phyloP scores from a whole-genome alignment of 1,139 yeast genomes.

The Debaryomyces singareniensis region DNA sequence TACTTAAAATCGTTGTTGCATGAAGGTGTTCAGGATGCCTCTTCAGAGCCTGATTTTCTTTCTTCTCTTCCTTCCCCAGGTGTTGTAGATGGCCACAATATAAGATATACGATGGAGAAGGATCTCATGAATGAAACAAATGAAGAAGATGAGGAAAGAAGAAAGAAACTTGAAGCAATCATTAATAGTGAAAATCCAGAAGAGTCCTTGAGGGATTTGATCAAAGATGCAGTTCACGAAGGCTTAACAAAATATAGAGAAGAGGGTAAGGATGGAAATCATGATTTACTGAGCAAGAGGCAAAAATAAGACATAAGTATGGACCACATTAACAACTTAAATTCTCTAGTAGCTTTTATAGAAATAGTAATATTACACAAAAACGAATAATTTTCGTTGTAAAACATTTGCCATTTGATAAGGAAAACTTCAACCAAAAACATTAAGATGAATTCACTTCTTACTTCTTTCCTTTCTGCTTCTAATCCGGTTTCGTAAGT shows the following conservation, averaged over 20 bases:
- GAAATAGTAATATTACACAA: conserved; percentile 5
- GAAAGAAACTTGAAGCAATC: conserved; percentile 62
- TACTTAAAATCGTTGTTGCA: conserved; percentile 50
- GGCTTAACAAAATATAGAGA: conserved; percentile 28
- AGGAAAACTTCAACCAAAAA: too few species aligned
- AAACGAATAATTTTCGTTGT: too few species aligned
- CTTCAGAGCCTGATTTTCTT: conserved; percentile 8
- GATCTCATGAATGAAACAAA: conserved; percentile 31
- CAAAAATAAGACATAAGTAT: conserved; percentile 16
- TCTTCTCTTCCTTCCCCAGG: conserved; percentile 37
- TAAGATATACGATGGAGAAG: conserved; percentile 51
- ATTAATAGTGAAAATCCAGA: conserved; percentile 74
- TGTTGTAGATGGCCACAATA: conserved; percentile 41
- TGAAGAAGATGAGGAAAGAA: conserved; percentile 41
- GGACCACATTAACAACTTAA: too few species aligned
- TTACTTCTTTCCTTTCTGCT: too few species aligned
- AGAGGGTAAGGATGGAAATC: conserved; percentile 10
- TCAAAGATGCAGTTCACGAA: conserved; percentile 58
- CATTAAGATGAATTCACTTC: background rate
- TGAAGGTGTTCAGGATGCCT: conserved; percentile 13
- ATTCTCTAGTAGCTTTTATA: conserved; percentile 1
- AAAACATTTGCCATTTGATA: too few species aligned
- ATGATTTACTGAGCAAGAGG: conserved; percentile 15
- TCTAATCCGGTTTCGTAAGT: conserved; percentile 5
- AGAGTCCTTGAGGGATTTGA: conserved; percentile 64